These are phyloP conservation scores for Thermothelomyces thermophilus DNA, from an alignment of 2,329 filamentous ascomycete species.

Conservation along the genomic window DNA sequence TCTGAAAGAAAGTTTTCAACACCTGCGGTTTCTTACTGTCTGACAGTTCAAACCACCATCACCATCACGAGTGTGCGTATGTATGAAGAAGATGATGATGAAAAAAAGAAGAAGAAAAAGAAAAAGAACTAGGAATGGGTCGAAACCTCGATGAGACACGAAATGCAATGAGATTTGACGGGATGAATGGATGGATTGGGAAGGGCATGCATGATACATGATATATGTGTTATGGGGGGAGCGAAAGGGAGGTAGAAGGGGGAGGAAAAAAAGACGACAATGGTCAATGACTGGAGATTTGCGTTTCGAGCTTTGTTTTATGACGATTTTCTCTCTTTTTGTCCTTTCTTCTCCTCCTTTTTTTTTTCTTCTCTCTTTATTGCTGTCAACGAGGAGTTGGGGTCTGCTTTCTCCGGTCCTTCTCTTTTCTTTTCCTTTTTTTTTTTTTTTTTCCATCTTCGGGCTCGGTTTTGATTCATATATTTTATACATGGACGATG, in stretches of 20 bases:
- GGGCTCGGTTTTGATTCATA: not conserved
- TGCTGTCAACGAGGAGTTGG: no score
- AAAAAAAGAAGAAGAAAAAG: no score
- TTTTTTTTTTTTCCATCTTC: not conserved
- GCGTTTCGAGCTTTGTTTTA: not conserved
- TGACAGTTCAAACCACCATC: no score
- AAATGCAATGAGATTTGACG: no score
- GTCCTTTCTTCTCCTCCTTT: not conserved
- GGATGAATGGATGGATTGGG: not conserved
- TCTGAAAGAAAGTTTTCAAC: no score
- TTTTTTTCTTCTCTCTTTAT: not conserved
- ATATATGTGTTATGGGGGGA: not conserved
- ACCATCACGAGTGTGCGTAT: not conserved
- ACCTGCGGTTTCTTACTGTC: no score
- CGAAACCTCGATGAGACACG: no score
- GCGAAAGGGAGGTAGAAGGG: not conserved
- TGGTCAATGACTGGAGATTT: not conserved
- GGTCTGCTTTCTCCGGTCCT: not conserved
- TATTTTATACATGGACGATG: not conserved
- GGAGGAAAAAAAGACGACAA: not conserved
- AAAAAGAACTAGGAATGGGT: no score
- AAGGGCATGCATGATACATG: not conserved
- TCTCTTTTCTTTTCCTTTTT: not conserved
- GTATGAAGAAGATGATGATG: not conserved
- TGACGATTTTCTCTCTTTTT: not conserved